These are phyloP conservation scores for Boletus sp. DNA, from an alignment of 768 basidiomycete genomes.

Conservation along the genomic window DNA sequence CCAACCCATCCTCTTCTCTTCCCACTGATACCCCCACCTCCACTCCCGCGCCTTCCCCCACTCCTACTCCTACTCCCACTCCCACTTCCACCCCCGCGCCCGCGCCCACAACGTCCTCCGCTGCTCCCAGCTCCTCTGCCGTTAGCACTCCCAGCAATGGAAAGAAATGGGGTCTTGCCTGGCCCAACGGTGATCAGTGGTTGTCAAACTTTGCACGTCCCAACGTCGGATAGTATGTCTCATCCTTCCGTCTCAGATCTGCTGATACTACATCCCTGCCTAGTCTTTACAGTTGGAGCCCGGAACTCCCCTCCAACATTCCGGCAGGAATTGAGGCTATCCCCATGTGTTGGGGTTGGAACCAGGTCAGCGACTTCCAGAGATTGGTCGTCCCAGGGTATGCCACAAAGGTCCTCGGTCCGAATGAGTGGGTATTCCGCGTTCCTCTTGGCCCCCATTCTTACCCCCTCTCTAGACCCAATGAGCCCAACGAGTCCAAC, in stretches of 20 bases:
- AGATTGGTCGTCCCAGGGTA: slow-evolving; percentile 47
- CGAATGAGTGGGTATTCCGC: slow-evolving; percentile 65
- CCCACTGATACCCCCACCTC: slow-evolving; percentile 1
- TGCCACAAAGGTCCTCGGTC: slow-evolving; percentile 49
- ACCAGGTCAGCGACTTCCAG: slow-evolving; percentile 46
- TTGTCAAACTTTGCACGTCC: slow-evolving; percentile 47
- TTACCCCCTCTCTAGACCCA: slow-evolving; percentile 50
- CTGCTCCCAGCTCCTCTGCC: slow-evolving; percentile 18
- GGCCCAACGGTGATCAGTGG: slow-evolving; percentile 50
- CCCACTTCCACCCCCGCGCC: neutral
- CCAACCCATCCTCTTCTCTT: slow-evolving; percentile 38
- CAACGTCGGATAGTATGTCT: slow-evolving; percentile 43
- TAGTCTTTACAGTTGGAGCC: slow-evolving; percentile 67
- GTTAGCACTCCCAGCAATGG: neutral
- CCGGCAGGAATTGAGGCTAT: slow-evolving; percentile 45
- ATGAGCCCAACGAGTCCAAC: slow-evolving; percentile 61
- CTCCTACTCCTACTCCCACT: slow-evolving; percentile 10
- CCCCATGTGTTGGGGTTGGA: slow-evolving; percentile 70
- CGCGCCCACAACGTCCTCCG: slow-evolving; percentile 15
- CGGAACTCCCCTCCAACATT: slow-evolving; percentile 36
- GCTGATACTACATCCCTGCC: neutral
- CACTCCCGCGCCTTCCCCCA: slow-evolving; percentile 2
- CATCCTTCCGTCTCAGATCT: neutral
- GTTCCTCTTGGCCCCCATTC: neutral
- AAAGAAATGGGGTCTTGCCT: slow-evolving; percentile 63